Evolutionary conservation across 176 grass and related monocot genomes (phyloP), one percentile per base, ranked within the genome.

Genomic region (Bromus sterilis): DNA sequence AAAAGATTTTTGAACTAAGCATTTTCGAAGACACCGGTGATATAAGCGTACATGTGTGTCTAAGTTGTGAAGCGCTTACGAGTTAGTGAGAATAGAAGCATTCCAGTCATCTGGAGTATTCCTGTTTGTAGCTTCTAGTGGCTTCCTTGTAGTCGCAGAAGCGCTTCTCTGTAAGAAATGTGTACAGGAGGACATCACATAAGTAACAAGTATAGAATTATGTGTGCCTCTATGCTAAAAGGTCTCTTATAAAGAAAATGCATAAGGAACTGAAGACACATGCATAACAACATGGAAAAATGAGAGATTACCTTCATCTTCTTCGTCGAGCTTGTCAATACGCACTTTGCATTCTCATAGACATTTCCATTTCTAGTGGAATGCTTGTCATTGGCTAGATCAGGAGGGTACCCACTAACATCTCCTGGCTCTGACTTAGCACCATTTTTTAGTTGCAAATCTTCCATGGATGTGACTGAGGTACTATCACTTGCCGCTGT

Each of bases 141-240:
- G 51, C 67, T 90, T 86, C 74, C 84, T 78, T 51, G 88, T 67
- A 59, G 9, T 86, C 30, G 66, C 74, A 61, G 83, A 74, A n/a
- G 79, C 53, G 60, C 31, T 86, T 75, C 76, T 90, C 88, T 90
- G 66, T 67, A 79, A 40, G 40, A 86, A 86, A 49, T 71, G 30
- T 26, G 37, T 20, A 43, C 23, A 63, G 1, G 44, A 63, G 1
- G 44, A 46, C 30, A 9, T 26, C n/a, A 14, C 9, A 85, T 40
- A 61, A 56, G 0, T 29, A 24, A 21, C 14, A 21, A 7, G 48
- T 8, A 23, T 33, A 23, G 3, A 64, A 30, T 78, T n/a, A 0
- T 30, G 15, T 25, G 0, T 3, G 0, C 2, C 9, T 24, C 24
- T 61, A 12, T 57, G 15, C 64, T 9, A 30, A 30, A 71, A 82